These are phyloP conservation scores for Agapanthus africanus DNA, from an alignment of 106 monocot genomes.

Conservation along the genomic window DNA sequence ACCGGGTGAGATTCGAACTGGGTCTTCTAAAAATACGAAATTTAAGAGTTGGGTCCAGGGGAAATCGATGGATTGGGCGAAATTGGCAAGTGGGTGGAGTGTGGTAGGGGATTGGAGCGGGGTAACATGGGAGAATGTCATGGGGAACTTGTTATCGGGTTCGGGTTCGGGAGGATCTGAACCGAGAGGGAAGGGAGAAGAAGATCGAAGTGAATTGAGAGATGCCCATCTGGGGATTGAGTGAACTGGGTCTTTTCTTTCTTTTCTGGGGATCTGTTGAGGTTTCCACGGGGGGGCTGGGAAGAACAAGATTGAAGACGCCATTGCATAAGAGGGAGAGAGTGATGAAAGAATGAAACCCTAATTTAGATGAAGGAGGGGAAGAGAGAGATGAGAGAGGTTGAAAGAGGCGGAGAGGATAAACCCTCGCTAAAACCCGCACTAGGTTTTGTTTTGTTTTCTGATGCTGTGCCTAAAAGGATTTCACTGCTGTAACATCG, in stretches of 20 bases:
- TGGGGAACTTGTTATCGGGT: slow-evolving; percentile 14
- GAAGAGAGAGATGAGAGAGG: too few relatives aligned
- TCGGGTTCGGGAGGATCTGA: slow-evolving; percentile 30
- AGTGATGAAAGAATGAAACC: too few relatives aligned
- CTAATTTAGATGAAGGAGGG: not conserved
- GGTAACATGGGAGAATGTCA: slow-evolving; percentile 29
- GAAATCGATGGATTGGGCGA: slow-evolving; percentile 4
- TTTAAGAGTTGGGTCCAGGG: slow-evolving; percentile 10
- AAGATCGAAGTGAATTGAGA: slow-evolving; percentile 23
- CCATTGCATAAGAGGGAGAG: too few relatives aligned
- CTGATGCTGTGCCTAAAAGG: too few relatives aligned
- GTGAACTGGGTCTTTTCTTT: not conserved
- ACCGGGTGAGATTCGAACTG: slow-evolving; percentile 28
- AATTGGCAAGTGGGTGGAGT: slow-evolving; percentile 5
- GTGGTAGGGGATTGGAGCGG: slow-evolving; percentile 29
- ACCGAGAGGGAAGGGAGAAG: slow-evolving; percentile 37
- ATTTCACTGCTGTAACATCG: too few relatives aligned
- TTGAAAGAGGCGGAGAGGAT: not conserved
- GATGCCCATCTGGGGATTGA: slow-evolving; percentile 17
- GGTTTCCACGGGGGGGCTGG: slow-evolving; percentile 14
- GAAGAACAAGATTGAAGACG: slow-evolving; percentile 32
- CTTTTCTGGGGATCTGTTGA: not conserved
- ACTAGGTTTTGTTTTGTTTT: too few relatives aligned
- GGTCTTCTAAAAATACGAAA: slow-evolving; percentile 30
- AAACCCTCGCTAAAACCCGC: not conserved